Evolutionary conservation across 768 basidiomycete genomes (phyloP), one percentile per base, ranked within the genome.

Genomic region (Lactifluus piperatus): DNA sequence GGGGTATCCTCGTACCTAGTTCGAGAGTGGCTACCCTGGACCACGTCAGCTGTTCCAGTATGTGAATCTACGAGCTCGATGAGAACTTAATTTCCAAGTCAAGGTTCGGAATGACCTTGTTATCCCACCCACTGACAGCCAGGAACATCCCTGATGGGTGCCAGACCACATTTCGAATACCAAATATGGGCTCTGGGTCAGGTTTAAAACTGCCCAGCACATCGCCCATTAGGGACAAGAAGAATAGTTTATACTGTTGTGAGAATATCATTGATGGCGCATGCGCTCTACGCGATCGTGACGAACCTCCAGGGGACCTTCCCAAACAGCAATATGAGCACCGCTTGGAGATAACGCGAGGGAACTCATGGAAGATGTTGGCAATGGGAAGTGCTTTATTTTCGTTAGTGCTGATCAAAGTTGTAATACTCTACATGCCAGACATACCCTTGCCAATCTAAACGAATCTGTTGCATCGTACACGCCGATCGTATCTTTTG

Each of bases 121-220:
- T 91, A 71, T 94, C 92, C 83, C 87, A 94, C 11, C 94, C 94
- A 13, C 83, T 85, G 0, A 94, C 77, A 2, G 85, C 88, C 9
- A 97, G 73, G 68, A 88, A 94, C 67, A 81, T 76, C 5, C 93
- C 91, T 56, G 77, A 86, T 4, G 93, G 94, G 71, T 94, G 90
- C 94, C 94, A 97, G 20, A 80, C 73, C 0, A 86, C 84, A 58
- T 74, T 76, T 10, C 91, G 81, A 44, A 97, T 83, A 6, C 94
- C 94, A 56, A 94, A 81, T 16, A 86, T 90, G 27, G 90, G 88
- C 70, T 95, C 91, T 27, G 81, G 78, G 34, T 77, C 78, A 2
- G 90, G 90, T 20, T 75, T 75, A 68, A 91, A 93, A 11, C 82
- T 79, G 18, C 82, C 83, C 32, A 87, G 73, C 24, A 79, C 68